Percentiles rank a stretch among this genome's conserved stretches.
Evolutionary conservation across 192 early-diverging fungal genomes (phyloP).

Genomic region (Entomortierella chlamydospora): DNA sequence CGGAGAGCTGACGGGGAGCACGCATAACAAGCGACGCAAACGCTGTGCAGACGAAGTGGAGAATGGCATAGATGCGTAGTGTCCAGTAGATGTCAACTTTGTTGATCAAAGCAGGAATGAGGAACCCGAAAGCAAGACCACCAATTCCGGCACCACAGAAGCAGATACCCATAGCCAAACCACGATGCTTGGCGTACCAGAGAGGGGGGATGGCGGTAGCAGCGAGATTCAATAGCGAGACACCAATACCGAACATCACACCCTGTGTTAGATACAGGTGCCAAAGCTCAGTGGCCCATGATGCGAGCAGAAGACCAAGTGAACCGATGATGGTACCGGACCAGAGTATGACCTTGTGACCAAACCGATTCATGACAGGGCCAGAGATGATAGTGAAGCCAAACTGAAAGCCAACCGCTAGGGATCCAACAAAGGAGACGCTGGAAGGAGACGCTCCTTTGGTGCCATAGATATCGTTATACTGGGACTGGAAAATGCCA

Average conservation of each 20-base stretch:
- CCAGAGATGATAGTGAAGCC: constrained; percentile 46
- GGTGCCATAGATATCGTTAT: constrained; percentile 41
- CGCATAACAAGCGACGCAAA: constrained; percentile 48
- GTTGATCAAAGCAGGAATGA: constrained; percentile 46
- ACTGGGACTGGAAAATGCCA: constrained; percentile 43
- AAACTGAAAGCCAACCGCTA: constrained; percentile 42
- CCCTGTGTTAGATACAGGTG: constrained; percentile 50
- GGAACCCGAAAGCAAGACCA: constrained; percentile 28
- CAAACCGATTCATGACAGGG: constrained; percentile 43
- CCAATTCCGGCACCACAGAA: constrained; percentile 56
- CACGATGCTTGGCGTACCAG: constrained; percentile 54
- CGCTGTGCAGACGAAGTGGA: constrained; percentile 40
- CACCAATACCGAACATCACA: constrained; percentile 56
- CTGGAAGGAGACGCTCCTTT: constrained; percentile 16
- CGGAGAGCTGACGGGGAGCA: constrained; percentile 26
- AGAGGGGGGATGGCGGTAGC: constrained; percentile 48
- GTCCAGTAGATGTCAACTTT: constrained; percentile 39
- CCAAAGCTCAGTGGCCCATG: constrained; percentile 45
- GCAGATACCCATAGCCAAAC: constrained; percentile 52
- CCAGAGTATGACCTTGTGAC: constrained; percentile 44
- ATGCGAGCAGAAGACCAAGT: constrained; percentile 34
- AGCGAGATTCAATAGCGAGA: constrained; percentile 51
- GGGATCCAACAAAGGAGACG: constrained; percentile 39
- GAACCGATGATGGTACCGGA: constrained; percentile 25
- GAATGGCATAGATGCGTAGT: constrained; percentile 33